These are phyloP conservation scores for Sambucus nigra DNA, from an alignment of 129 eudicot species.

Conservation along the genomic window DNA sequence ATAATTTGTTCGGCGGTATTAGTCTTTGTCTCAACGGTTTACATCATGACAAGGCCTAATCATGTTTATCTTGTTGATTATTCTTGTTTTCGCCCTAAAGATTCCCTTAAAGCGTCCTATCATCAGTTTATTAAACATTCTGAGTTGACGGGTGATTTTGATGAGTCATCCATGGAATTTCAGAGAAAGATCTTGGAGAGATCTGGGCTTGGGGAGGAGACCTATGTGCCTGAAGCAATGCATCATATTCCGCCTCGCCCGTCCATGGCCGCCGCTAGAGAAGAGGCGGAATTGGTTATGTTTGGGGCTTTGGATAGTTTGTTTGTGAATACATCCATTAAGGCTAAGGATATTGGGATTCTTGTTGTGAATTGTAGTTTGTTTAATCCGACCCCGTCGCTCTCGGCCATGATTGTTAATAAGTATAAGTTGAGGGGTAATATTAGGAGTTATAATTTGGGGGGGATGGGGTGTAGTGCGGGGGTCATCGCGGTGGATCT, in stretches of 20 bases:
- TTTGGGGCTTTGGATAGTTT: conserved; percentile 50
- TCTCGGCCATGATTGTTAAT: conserved; percentile 64
- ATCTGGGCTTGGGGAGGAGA: conserved; percentile 61
- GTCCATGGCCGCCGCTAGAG: conserved; percentile 68
- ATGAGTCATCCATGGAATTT: conserved; percentile 47
- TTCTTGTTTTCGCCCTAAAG: conserved; percentile 47
- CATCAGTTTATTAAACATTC: conserved; percentile 47
- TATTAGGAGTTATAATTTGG: conserved; percentile 50
- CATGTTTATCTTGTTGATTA: conserved; percentile 57
- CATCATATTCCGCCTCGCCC: conserved; percentile 50
- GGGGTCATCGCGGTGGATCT: conserved; percentile 63
- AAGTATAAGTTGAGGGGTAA: conserved; percentile 69
- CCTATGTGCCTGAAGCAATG: conserved; percentile 67
- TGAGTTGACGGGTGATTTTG: conserved; percentile 48
- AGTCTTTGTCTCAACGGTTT: conserved; percentile 62
- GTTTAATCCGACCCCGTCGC: conserved; percentile 64
- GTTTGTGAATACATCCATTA: conserved; percentile 30
- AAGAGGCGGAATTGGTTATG: conserved; percentile 73
- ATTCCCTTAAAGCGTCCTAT: conserved; percentile 37
- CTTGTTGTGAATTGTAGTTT: conserved; percentile 71
- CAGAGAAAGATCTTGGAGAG: conserved; percentile 52
- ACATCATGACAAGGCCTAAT: conserved; percentile 60
- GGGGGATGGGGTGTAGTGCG: conserved; percentile 80
- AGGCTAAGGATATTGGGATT: conserved; percentile 58
- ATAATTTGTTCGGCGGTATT: conserved; percentile 35